A percentile compares a stretch with the other conserved stretches of the same genome.
These are phyloP conservation scores for Backusella macrospora DNA, from an alignment of 192 early-diverging fungal species.

Conservation along the genomic window DNA sequence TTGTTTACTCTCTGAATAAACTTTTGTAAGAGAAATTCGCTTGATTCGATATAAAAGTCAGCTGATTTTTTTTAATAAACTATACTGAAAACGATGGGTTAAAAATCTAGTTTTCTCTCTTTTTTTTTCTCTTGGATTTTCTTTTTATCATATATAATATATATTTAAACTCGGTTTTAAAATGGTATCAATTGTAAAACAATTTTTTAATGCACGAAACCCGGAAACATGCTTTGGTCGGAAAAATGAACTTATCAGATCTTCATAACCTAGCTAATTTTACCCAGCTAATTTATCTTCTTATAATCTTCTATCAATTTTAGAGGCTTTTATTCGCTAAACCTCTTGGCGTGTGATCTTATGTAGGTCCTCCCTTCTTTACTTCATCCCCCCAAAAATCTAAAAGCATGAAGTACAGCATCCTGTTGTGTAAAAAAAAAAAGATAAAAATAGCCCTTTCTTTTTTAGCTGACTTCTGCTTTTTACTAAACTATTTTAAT, in stretches of 20 bases:
- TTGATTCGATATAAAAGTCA: not conserved
- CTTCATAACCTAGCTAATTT: conserved; percentile 2
- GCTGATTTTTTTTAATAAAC: not conserved
- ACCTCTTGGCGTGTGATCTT: not conserved
- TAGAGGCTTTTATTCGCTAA: not conserved
- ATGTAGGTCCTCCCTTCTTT: not conserved
- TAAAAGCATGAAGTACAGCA: not conserved
- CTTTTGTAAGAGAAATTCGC: too few relatives aligned
- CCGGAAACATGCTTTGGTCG: not conserved
- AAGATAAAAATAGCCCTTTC: not conserved
- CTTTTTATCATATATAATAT: not conserved
- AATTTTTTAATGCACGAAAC: conserved; percentile 3
- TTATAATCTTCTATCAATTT: not conserved
- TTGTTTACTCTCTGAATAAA: too few relatives aligned
- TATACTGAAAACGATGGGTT: not conserved
- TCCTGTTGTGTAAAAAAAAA: not conserved
- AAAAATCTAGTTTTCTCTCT: not conserved
- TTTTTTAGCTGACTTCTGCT: not conserved
- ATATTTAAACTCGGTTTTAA: conserved; percentile 15
- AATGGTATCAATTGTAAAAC: conserved; percentile 2
- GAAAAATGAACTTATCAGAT: conserved; percentile 16
- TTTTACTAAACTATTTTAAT: not conserved
- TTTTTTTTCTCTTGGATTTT: not conserved
- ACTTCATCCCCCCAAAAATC: not conserved
- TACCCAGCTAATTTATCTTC: not conserved